Evolutionary conservation across 371 early-diverging fungal species (phyloP), one percentile per base, ranked within the genome.

Genomic region (Astathelohania contejeani): DNA sequence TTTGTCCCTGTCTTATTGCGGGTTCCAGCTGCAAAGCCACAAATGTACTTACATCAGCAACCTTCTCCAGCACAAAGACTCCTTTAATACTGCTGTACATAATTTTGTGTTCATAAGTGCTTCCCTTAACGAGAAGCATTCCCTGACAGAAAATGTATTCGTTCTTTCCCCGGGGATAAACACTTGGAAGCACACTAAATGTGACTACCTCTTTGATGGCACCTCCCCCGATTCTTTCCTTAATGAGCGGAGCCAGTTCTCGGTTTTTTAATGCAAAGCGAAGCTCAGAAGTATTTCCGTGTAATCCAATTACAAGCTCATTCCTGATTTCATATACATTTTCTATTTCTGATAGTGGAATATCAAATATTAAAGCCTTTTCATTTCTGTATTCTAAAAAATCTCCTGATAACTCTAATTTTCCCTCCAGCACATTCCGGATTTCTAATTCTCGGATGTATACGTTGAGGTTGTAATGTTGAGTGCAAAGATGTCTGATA

Each of bases 21-120:
- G 58, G 54, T 7, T 61, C 66, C 14, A 72, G 39, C 23, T 59
- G 39, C 10, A 68, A 14, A 9, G 65, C 60, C 18, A 67, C 25
- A 62, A 58, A 67, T 10, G 19, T 39, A 28, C 66, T 67, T 25
- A 56, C 39, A 12, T 25, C 45, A 22, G 63, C 70, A 19, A 51
- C 39, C 32, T 65, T 67, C 26, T 66, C 65, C 19, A 74, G 57
- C 23, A 28, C 52, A 39, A 56, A 60, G 24, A 74, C 40, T 29
- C 50, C 40, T n/a, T 39, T 53, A 12, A 74, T 55, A 22, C 48
- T 50, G 2, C 27, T 58, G 48, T 60, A 74, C 20, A 61, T 56
- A 22, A 74, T 56, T 49, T 66, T 65, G 50, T 74, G 75, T 35
- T 69, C 69, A 58, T 72, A 72, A n/a, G 67, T 69, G 12, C 52